Percentiles rank a stretch among this genome's conserved stretches.
Conservation (phyloP, 2,329 filamentous ascomycete genomes). For the Xylariaceae sp. region DNA sequence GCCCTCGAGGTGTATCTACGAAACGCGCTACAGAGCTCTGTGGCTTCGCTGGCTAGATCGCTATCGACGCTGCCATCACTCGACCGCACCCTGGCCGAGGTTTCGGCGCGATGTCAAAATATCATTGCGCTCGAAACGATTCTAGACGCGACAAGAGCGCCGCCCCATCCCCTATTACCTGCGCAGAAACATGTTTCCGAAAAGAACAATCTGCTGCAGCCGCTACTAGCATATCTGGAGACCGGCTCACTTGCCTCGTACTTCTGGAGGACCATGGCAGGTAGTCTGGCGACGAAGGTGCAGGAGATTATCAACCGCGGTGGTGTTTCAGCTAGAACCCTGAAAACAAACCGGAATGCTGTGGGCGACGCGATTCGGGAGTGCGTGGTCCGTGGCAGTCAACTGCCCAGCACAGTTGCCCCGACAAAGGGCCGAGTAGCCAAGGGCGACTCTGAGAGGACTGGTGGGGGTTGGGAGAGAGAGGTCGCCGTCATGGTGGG, state of each 20-base stretch:
- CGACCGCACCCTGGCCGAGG: slow-evolving; percentile 74
- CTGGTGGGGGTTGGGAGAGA: slow-evolving; percentile 65
- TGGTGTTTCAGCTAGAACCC: slow-evolving; percentile 74
- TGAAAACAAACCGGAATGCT: slow-evolving; percentile 67
- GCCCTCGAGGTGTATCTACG: slow-evolving; percentile 78
- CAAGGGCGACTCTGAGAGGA: slow-evolving; percentile 39
- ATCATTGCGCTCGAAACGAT: slow-evolving; percentile 81
- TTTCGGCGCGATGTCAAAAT: slow-evolving; percentile 81
- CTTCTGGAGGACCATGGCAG: slow-evolving; percentile 88
- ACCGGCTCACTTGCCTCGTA: slow-evolving; percentile 82
- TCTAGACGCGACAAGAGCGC: slow-evolving; percentile 62
- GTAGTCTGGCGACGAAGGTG: slow-evolving; percentile 68
- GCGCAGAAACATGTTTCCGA: slow-evolving; percentile 23
- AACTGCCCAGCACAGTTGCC: slow-evolving; percentile 53
- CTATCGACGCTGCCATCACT: slow-evolving; percentile 75
- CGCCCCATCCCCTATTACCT: slow-evolving; percentile 61
- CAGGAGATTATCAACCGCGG: slow-evolving; percentile 80
- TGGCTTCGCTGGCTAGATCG: slow-evolving; percentile 67
- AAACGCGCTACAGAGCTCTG: slow-evolving; percentile 70
- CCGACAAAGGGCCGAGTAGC: slow-evolving; percentile 37
- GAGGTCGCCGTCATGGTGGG: slow-evolving; percentile 94
- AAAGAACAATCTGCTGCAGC: slow-evolving; percentile 57
- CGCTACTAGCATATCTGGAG: slow-evolving; percentile 72
- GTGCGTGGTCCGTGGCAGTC: slow-evolving; percentile 74
- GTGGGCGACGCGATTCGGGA: slow-evolving; percentile 75